Evolutionary conservation across 2,329 filamentous ascomycete species (phyloP), one percentile per base, ranked within the genome.

Genomic region (Rhinocladiella similis): DNA sequence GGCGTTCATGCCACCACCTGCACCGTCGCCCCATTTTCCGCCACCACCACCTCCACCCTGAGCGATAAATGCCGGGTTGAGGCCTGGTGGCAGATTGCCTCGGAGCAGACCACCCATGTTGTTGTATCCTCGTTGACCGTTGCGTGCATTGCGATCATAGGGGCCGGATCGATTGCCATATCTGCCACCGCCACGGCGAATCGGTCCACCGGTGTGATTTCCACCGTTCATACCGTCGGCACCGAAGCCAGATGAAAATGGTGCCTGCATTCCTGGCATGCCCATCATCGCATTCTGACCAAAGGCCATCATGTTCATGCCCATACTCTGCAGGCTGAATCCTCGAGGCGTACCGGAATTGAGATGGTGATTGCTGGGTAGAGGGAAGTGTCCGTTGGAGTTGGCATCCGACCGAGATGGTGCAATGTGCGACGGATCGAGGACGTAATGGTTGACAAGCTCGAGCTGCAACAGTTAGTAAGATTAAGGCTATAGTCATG

Each of bases 351-450:
- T 97, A 45, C 93, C 93, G 4, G 87, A 84, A 38, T 86, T 85
- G 50, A 86, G 82, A 49, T 67, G 63, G 66, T 93, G 89, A 18
- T 86, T 85, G 66, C 88, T 90, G 47, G 84, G 81, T 41, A 91
- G 84, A 1, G 92, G 91, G 79, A 97, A 97, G 74, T 97, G 93
- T 1, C 93, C 93, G 67, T 97, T 97, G 66, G 89, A 95, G 69
- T 95, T 97, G 36, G 92, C 89, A 75, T 99, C 91, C 16, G 92
- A 94, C 55, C 93, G 84, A 10, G 92, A 95, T 1, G 94, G 91
- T 35, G 91, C 91, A 70, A 99, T 97, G 67, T 96, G 93, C 10
- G 93, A 87, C 39, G 94, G 94, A 68, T 99, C 94, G 43, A 96
- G 80, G 29, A 97, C 91, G 69, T 99, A 99, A 27, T 88, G 86